These are phyloP conservation scores for Escovopsis weberi DNA, from an alignment of 2,329 filamentous ascomycete genomes.

Conservation along the genomic window DNA sequence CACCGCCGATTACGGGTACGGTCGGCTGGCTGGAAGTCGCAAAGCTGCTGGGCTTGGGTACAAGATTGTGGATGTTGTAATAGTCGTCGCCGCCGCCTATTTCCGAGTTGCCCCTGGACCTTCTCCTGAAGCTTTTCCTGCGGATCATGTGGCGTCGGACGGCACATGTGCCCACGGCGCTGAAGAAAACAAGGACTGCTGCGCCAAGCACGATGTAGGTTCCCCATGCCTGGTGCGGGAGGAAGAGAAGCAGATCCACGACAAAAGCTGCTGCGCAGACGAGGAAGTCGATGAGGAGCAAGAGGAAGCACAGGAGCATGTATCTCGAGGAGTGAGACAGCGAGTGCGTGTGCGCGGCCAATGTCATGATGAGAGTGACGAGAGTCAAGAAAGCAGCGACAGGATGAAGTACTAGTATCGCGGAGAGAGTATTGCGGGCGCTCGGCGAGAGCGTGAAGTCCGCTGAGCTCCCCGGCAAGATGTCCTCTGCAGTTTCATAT, in stretches of 20 bases:
- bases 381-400: constrained; percentile 77
- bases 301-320: constrained; percentile 69
- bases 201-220: constrained; percentile 86
- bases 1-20: constrained; percentile 41
- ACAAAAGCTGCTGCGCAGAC: constrained; percentile 77
- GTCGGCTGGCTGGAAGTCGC: constrained; percentile 38
- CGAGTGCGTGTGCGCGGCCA: constrained; percentile 70
- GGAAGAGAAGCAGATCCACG: constrained; percentile 85
- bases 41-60: constrained; percentile 29
- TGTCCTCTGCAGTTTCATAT: constrained; percentile 7
- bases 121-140: constrained; percentile 81
- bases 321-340: constrained; percentile 85
- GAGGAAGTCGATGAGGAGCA: constrained; percentile 73
- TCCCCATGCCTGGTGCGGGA: constrained; percentile 87
- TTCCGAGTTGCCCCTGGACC: constrained; percentile 85
- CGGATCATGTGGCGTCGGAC: constrained; percentile 89
- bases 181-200: constrained; percentile 69
- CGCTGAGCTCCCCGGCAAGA: constrained; percentile 16
- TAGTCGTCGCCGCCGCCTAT: constrained; percentile 97
- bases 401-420: constrained; percentile 84
- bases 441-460: constrained; percentile 42
- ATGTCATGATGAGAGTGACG: constrained; percentile 66
- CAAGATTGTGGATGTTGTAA: constrained; percentile 55
- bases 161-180: constrained; percentile 76
- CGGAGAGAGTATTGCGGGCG: constrained; percentile 54